Percentiles rank a stretch among this genome's conserved stretches.
Conservation (phyloP, 1,139 yeast species). For the Candida anutae region DNA sequence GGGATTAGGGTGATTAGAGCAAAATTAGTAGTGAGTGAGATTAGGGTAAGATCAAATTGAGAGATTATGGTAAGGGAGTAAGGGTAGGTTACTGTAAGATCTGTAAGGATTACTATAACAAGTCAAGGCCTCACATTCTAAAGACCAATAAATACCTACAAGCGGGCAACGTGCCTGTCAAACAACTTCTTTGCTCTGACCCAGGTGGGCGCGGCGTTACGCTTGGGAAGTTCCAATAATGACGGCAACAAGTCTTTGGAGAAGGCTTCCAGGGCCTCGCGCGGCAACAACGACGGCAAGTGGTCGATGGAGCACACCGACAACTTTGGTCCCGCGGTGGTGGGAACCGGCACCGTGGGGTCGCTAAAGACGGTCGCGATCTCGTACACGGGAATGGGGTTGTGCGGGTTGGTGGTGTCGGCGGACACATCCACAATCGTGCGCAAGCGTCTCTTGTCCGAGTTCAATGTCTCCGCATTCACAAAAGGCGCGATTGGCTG, state of each 20-base stretch:
- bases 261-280: constrained; percentile 93
- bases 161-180: constrained; percentile 72
- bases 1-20: no score
- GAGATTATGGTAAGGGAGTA: no score
- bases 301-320: constrained; percentile 97
- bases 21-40: no score
- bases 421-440: constrained; percentile 97
- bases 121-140: neutral
- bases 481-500: constrained; percentile 91
- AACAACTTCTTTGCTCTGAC: constrained; percentile 75
- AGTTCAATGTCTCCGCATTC: constrained; percentile 59
- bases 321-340: constrained; percentile 73
- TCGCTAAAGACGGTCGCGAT: constrained; percentile 84
- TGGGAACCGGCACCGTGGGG: constrained; percentile 81
- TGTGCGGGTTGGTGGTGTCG: constrained; percentile 96
- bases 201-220: constrained; percentile 87
- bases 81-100: no score
- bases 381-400: constrained; percentile 90
- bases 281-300: constrained; percentile 87
- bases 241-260: constrained; percentile 83
- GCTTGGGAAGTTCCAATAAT: constrained; percentile 71
- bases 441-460: constrained; percentile 62
- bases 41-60: no score
- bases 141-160: constrained; percentile 10
- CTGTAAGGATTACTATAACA: neutral